Evolutionary conservation across 306 rosid genomes (phyloP), one percentile per base, ranked within the genome.

Genomic region (Rubus idaeus): DNA sequence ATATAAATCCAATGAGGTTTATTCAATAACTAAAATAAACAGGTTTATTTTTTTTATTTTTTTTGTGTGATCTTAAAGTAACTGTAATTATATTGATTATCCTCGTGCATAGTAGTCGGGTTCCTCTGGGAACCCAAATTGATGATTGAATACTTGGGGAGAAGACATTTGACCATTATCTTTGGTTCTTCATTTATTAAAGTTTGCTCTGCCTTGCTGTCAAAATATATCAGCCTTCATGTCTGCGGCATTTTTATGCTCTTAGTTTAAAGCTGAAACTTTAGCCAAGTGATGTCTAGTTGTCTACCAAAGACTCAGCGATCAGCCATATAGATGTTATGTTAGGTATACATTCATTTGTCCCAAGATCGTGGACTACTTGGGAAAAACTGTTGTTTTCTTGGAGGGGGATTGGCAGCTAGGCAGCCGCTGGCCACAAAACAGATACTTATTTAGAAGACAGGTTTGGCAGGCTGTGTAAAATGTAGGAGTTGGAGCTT

Each of bases 371-470:
- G 30, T 61, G 67, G 47, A 64, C 46, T 64, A 17, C 55, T 50
- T 50, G 17, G 46, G 21, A 16, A 61, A 35, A 61, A 17, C 69
- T 64, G 69, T 64, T 64, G 69, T 39, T 64, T 64, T 64, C 69
- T 14, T 64, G 47, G 39, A 39, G 69, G 8, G 46, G 47, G 46
- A 64, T 64, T 64, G 10, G 45, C 47, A 60, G 49, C 64, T 35
- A 35, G 42, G 68, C 68, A 66, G 41, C 50, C 40, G n/a, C 18
- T 67, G 26, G 53, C 37, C 40, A 20, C 39, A 44, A 45, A 68
- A 68, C 16, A 21, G 4, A 13, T 18, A 10, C 4, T 2, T 68
- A 4, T 65, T 9, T 12, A 20, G n/a, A 53, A 53, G 58, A 53
- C 21, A 53, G 14, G 21, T 53, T 18, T 53, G 58, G 58, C 21